Percentiles rank a stretch among this genome's conserved stretches.
Evolutionary conservation across 306 rosid species (phyloP).

Genomic region (Cicer chorassanicum): DNA sequence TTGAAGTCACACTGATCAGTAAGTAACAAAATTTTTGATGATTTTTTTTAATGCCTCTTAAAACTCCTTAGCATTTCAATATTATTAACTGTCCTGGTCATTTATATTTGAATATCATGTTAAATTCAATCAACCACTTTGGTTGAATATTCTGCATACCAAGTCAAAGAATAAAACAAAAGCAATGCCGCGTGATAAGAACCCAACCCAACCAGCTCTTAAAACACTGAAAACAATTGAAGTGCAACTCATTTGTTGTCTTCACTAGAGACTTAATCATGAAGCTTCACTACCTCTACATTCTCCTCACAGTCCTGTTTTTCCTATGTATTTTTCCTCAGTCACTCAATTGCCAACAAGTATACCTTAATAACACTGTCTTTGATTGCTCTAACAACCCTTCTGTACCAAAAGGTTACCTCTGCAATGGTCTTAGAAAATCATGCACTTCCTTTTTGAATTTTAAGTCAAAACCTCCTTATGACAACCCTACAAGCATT

Average conservation of each 20-base stretch:
- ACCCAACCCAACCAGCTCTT: conserved; percentile 4
- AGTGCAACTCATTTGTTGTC: conserved; percentile 38
- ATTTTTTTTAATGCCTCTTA: too few relatives aligned
- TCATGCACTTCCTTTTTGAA: conserved; percentile 57
- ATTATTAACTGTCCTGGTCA: conserved; percentile 15
- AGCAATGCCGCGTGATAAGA: conserved; percentile 38
- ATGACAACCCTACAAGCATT: conserved; percentile 49
- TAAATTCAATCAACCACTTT: background rate
- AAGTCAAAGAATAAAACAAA: conserved; percentile 36
- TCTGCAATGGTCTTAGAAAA: conserved; percentile 47
- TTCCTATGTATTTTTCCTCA: conserved; percentile 38
- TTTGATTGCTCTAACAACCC: conserved; percentile 47
- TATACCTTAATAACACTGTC: conserved; percentile 46
- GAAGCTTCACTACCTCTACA: conserved; percentile 33
- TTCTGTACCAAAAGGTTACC: conserved; percentile 55
- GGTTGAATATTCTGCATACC: conserved; percentile 31
- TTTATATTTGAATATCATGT: conserved; percentile 35
- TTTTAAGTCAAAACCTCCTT: conserved; percentile 49
- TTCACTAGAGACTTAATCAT: conserved; percentile 34
- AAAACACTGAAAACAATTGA: conserved; percentile 36
- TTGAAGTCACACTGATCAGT: background rate
- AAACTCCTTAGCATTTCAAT: conserved; percentile 17
- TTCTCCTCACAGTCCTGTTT: conserved; percentile 36
- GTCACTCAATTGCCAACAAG: conserved; percentile 53
- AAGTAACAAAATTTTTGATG: background rate